These are phyloP conservation scores for Sugiyamaella xylanicola DNA, from an alignment of 1,139 yeast genomes.

Conservation along the genomic window DNA sequence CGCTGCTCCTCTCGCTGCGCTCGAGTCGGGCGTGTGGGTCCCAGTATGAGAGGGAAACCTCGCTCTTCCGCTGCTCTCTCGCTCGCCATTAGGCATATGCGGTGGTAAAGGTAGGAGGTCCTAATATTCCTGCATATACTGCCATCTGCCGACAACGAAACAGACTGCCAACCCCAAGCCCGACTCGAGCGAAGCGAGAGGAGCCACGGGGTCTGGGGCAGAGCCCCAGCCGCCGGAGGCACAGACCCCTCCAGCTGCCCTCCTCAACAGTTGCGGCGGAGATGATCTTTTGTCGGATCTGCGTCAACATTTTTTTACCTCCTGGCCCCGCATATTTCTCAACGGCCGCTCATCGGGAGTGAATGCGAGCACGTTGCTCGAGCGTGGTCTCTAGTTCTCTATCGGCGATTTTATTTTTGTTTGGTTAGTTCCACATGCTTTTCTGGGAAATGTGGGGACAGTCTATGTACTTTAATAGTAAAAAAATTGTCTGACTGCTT, in stretches of 20 bases:
- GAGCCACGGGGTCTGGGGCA: constrained; percentile 1
- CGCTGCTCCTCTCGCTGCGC: background rate
- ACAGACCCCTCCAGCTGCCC: no score
- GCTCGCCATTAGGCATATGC: background rate
- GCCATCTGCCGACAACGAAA: background rate
- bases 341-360: background rate
- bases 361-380: background rate
- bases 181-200: background rate
- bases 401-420: no score
- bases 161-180: background rate
- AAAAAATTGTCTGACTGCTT: no score
- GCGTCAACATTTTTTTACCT: background rate
- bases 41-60: background rate
- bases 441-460: no score
- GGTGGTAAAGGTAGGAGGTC: background rate
- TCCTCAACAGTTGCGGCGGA: no score
- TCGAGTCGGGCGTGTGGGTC: background rate
- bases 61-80: background rate
- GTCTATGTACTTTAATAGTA: no score
- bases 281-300: background rate
- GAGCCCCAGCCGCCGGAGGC: constrained; percentile 1
- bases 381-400: no score
- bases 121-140: background rate
- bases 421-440: no score
- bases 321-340: background rate